Evolutionary conservation across 1,284 basidiomycete species (phyloP).

Genomic region (Pseudozyma sp.): DNA sequence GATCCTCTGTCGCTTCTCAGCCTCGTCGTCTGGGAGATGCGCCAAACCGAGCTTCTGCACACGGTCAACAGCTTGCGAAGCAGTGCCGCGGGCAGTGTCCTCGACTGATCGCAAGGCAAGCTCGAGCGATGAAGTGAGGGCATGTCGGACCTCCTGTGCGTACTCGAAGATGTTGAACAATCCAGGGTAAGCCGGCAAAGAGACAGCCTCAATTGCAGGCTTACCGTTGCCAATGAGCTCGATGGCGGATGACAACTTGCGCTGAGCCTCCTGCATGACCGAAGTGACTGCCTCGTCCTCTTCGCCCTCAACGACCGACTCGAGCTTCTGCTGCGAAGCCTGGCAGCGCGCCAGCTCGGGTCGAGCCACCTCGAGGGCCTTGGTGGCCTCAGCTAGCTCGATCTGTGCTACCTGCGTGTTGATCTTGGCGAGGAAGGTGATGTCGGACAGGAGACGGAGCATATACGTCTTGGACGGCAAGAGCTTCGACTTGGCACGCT

Average conservation of each 20-base stretch:
- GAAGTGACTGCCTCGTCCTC: slow-evolving; percentile 79
- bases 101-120: slow-evolving; percentile 84
- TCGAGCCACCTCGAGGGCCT: slow-evolving; percentile 78
- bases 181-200: slow-evolving; percentile 83
- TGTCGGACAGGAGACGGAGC: slow-evolving; percentile 85
- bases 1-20: slow-evolving; percentile 72
- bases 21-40: slow-evolving; percentile 76
- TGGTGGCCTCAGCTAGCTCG: slow-evolving; percentile 81
- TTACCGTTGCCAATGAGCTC: slow-evolving; percentile 82
- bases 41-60: slow-evolving; percentile 77
- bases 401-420: slow-evolving; percentile 86
- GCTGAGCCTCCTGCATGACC: slow-evolving; percentile 73
- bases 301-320: slow-evolving; percentile 80
- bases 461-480: slow-evolving; percentile 95
- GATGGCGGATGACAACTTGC: slow-evolving; percentile 77
- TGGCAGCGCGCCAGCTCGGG: slow-evolving; percentile 77
- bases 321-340: slow-evolving; percentile 78
- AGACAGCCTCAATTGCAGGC: slow-evolving; percentile 68
- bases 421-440: slow-evolving; percentile 85
- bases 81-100: slow-evolving; percentile 81
- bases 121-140: slow-evolving; percentile 85
- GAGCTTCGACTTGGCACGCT: slow-evolving; percentile 94
- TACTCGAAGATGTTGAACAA: slow-evolving; percentile 89
- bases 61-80: slow-evolving; percentile 80
- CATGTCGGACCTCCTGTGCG: slow-evolving; percentile 82